These are phyloP conservation scores for Sarocladium oryzae DNA, from an alignment of 2,329 filamentous ascomycete species.

Conservation along the genomic window DNA sequence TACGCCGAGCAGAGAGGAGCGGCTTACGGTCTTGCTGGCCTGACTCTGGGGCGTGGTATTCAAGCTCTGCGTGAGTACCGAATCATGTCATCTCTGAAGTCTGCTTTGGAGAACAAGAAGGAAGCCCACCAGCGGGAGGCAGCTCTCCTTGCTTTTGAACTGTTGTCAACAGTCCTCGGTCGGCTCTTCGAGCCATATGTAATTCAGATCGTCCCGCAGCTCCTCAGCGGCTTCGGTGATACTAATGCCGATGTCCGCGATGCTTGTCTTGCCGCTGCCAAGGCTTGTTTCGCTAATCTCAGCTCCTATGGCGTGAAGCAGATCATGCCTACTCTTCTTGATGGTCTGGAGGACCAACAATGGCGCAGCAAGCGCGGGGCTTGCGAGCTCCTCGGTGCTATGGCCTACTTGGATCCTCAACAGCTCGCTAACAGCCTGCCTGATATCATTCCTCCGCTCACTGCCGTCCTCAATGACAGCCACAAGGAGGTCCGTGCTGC, in stretches of 20 bases:
- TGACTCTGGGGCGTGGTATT: slow-evolving; percentile 84
- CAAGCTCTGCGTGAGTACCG: slow-evolving; percentile 75
- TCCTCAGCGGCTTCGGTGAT: slow-evolving; percentile 86
- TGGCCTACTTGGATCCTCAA: slow-evolving; percentile 96
- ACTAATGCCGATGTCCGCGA: slow-evolving; percentile 83
- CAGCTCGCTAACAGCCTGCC: slow-evolving; percentile 88
- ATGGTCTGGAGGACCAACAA: slow-evolving; percentile 88
- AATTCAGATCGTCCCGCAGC: slow-evolving; percentile 87
- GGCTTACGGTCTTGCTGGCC: slow-evolving; percentile 87
- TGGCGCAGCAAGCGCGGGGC: slow-evolving; percentile 99
- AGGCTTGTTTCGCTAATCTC: slow-evolving; percentile 85
- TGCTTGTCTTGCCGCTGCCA: slow-evolving; percentile 85
- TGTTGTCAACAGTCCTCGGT: slow-evolving; percentile 79
- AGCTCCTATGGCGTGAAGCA: slow-evolving; percentile 96
- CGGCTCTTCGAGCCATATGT: slow-evolving; percentile 93
- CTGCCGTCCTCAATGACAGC: slow-evolving; percentile 89
- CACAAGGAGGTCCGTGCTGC: slow-evolving; percentile 93
- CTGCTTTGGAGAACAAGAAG: slow-evolving; percentile 91
- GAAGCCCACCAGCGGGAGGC: slow-evolving; percentile 84
- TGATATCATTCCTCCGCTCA: slow-evolving; percentile 93
- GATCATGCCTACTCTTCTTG: slow-evolving; percentile 83
- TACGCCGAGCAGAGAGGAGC: slow-evolving; percentile 91
- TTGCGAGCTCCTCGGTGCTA: slow-evolving; percentile 91
- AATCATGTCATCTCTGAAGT: slow-evolving; percentile 73
- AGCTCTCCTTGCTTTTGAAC: slow-evolving; percentile 81